Evolutionary conservation across 345 rosid genomes (phyloP).

Genomic region (Nasturtium officinale): DNA sequence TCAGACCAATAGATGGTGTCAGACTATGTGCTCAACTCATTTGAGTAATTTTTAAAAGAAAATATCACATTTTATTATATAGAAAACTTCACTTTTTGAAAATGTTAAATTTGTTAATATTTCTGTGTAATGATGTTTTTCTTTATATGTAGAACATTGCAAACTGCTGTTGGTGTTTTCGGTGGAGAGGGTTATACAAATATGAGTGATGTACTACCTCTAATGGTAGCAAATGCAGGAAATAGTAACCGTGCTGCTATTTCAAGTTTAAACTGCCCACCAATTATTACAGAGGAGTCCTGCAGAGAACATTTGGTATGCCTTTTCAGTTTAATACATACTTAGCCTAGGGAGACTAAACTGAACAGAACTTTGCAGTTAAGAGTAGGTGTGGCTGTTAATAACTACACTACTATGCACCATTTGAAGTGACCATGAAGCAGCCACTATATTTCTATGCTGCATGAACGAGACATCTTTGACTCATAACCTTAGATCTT

Average conservation of each 20-base stretch:
- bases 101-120: neutral
- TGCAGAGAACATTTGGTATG: slow-evolving; percentile 97
- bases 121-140: neutral
- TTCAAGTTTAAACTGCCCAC: slow-evolving; percentile 81
- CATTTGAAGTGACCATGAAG: neutral
- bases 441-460: neutral
- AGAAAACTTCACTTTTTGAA: neutral
- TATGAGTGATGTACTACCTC: slow-evolving; percentile 63
- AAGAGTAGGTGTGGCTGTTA: neutral
- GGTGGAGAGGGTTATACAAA: slow-evolving; percentile 83
- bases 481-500: slow-evolving; percentile 4
- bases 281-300: slow-evolving; percentile 73
- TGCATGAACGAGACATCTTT: neutral
- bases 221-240: slow-evolving; percentile 94
- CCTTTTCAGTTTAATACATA: slow-evolving; percentile 9
- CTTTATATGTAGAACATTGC: slow-evolving; percentile 67
- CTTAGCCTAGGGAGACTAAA: slow-evolving; percentile 9
- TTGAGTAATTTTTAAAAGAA: neutral
- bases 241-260: slow-evolving; percentile 74
- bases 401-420: neutral
- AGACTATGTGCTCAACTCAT: slow-evolving; percentile 13
- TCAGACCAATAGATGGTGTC: neutral
- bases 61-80: neutral
- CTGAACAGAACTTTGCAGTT: neutral
- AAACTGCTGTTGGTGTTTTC: slow-evolving; percentile 96